Conservation (phyloP, 1,139 yeast genomes). For the Sugiyamaella grinbergsii region DNA sequence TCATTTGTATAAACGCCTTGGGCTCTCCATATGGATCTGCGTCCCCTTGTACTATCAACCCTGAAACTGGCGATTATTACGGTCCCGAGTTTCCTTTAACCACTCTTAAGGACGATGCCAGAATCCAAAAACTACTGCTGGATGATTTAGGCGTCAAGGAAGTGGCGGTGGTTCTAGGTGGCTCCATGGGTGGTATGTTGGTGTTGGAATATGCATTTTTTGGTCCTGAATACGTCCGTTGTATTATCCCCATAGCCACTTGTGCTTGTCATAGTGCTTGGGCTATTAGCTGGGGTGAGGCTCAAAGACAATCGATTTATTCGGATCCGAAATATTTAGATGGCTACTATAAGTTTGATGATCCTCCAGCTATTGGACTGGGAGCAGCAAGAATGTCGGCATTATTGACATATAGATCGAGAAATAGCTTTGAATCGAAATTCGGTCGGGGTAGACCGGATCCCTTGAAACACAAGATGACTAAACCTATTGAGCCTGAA, state of each 20-base stretch:
- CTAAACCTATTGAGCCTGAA: slow-evolving; percentile 28
- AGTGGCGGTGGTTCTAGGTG: slow-evolving; percentile 87
- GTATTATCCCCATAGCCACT: slow-evolving; percentile 85
- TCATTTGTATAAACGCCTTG: slow-evolving; percentile 82
- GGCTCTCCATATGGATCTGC: slow-evolving; percentile 98
- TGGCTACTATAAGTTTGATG: slow-evolving; percentile 76
- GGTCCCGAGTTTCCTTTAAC: slow-evolving; percentile 96
- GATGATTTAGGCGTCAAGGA: slow-evolving; percentile 70
- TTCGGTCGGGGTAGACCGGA: slow-evolving; percentile 80
- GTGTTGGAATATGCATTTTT: slow-evolving; percentile 83
- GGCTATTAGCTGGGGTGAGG: slow-evolving; percentile 99
- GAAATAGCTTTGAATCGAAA: slow-evolving; percentile 87
- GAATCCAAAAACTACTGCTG: slow-evolving; percentile 71
- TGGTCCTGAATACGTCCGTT: slow-evolving; percentile 67
- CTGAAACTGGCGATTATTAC: slow-evolving; percentile 69
- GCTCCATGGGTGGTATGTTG: slow-evolving; percentile 99
- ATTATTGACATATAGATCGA: slow-evolving; percentile 82
- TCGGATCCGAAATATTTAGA: slow-evolving; percentile 90
- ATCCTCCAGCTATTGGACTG: slow-evolving; percentile 81
- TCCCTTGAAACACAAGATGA: slow-evolving; percentile 44
- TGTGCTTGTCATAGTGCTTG: slow-evolving; percentile 95
- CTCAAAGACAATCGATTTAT: slow-evolving; percentile 93
- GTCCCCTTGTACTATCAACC: slow-evolving; percentile 80
- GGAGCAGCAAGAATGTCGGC: slow-evolving; percentile 99
- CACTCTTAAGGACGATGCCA: slow-evolving; percentile 87